Evolutionary conservation across 306 rosid genomes (phyloP).

Genomic region (Prunus padus): DNA sequence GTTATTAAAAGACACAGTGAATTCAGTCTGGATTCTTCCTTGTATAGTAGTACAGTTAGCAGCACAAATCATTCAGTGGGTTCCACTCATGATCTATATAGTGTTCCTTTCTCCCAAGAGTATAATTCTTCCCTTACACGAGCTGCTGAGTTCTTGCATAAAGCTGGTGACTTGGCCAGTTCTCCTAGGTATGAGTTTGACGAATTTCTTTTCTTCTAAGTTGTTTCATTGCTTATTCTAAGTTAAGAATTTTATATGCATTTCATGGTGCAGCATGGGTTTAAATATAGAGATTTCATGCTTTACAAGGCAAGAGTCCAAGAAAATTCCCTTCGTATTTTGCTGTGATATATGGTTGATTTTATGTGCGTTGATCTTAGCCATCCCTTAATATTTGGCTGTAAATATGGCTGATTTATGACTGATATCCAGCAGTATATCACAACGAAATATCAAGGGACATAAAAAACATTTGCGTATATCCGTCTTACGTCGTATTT

Average conservation of each 20-base stretch:
- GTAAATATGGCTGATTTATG: neutral
- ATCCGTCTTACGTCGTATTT: neutral
- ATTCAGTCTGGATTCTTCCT: slow-evolving; percentile 48
- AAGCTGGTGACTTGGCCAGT: slow-evolving; percentile 69
- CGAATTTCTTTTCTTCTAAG: slow-evolving; percentile 10
- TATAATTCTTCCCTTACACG: slow-evolving; percentile 58
- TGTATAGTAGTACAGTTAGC: slow-evolving; percentile 20
- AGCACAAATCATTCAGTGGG: slow-evolving; percentile 18
- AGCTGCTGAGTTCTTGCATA: slow-evolving; percentile 78
- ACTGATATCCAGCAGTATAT: neutral
- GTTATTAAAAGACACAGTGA: slow-evolving; percentile 75
- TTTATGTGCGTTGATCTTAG: neutral
- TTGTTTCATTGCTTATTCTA: neutral
- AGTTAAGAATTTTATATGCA: neutral
- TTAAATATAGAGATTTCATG: neutral
- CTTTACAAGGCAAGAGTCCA: neutral
- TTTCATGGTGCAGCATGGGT: neutral
- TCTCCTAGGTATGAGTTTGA: slow-evolving; percentile 56
- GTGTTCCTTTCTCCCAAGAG: slow-evolving; percentile 75
- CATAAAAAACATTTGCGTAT: neutral
- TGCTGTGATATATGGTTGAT: neutral
- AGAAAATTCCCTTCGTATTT: neutral
- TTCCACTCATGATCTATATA: slow-evolving; percentile 50
- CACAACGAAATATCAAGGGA: neutral
- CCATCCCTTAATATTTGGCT: neutral